phyloP scores from a whole-genome alignment of 148 eudicot genomes.

The Fagopyrum esculentum region DNA sequence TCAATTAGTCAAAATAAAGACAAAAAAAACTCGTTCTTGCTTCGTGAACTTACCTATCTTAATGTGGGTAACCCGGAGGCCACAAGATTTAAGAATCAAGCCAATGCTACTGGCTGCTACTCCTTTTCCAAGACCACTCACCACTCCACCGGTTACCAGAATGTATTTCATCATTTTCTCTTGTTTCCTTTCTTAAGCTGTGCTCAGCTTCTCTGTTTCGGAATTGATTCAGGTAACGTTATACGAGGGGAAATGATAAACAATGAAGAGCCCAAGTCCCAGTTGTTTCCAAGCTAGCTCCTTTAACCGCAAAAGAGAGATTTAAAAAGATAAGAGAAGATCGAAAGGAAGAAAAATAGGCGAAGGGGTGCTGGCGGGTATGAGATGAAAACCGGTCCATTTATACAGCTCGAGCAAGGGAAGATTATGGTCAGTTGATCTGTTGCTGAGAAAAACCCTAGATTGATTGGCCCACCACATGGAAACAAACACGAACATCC shows the following conservation, averaged over 20 bases:
- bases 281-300: background rate
- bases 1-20: background rate
- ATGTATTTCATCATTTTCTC: conserved; percentile 71
- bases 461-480: background rate
- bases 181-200: background rate
- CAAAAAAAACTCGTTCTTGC: background rate
- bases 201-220: background rate
- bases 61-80: conserved; percentile 83
- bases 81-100: conserved; percentile 73
- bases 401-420: background rate
- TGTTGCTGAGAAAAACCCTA: background rate
- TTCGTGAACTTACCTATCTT: conserved; percentile 52
- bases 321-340: background rate
- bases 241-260: background rate
- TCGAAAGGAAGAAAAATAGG: conserved; percentile 6
- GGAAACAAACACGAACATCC: background rate
- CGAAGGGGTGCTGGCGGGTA: conserved; percentile 3
- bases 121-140: conserved; percentile 85
- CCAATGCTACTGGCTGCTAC: conserved; percentile 97
- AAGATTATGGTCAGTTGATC: background rate
- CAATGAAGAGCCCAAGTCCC: background rate
- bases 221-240: background rate
- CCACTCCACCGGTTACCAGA: conserved; percentile 94
- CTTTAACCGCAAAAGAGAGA: background rate
- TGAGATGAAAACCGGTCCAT: conserved; percentile 7